Percentiles rank a stretch among this genome's conserved stretches.
Evolutionary conservation across 345 rosid species (phyloP).

Genomic region (Eucalyptus regnans): DNA sequence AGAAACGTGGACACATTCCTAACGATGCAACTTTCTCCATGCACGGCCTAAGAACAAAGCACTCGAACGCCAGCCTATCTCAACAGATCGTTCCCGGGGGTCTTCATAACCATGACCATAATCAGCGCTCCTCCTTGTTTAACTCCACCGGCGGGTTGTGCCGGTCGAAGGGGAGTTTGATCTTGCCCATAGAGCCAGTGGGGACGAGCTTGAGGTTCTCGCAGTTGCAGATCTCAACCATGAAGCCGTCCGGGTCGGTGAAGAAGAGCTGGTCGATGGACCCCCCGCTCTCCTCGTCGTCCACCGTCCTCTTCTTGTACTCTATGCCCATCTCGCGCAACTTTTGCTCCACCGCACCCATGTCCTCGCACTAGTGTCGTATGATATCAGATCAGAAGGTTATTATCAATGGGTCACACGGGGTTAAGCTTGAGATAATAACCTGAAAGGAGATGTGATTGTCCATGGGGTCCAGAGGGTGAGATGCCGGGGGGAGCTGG

Average conservation of each 20-base stretch:
- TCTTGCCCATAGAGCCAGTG: slow-evolving; percentile 9
- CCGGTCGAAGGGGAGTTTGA: slow-evolving; percentile 9
- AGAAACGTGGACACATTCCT: neutral
- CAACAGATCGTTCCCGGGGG: neutral
- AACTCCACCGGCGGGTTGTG: slow-evolving; percentile 16
- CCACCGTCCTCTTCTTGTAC: slow-evolving; percentile 44
- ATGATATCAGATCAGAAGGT: neutral
- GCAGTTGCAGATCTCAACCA: slow-evolving; percentile 81
- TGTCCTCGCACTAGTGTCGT: slow-evolving; percentile 23
- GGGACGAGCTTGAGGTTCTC: slow-evolving; percentile 67
- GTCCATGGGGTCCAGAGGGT: slow-evolving; percentile 46
- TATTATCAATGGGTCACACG: neutral
- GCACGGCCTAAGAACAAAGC: neutral
- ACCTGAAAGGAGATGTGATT: slow-evolving; percentile 71
- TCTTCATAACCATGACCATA: neutral
- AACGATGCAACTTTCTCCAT: neutral
- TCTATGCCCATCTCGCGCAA: slow-evolving; percentile 25
- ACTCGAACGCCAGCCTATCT: neutral
- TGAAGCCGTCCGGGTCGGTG: slow-evolving; percentile 62
- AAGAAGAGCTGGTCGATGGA: slow-evolving; percentile 56
- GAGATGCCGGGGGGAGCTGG: slow-evolving; percentile 12
- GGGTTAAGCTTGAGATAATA: neutral
- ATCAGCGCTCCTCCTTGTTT: neutral
- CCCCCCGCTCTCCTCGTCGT: slow-evolving; percentile 13
- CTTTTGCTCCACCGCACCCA: slow-evolving; percentile 34